Conservation (phyloP, 2,329 filamentous ascomycete species). For the Ophiostoma perfectum region DNA sequence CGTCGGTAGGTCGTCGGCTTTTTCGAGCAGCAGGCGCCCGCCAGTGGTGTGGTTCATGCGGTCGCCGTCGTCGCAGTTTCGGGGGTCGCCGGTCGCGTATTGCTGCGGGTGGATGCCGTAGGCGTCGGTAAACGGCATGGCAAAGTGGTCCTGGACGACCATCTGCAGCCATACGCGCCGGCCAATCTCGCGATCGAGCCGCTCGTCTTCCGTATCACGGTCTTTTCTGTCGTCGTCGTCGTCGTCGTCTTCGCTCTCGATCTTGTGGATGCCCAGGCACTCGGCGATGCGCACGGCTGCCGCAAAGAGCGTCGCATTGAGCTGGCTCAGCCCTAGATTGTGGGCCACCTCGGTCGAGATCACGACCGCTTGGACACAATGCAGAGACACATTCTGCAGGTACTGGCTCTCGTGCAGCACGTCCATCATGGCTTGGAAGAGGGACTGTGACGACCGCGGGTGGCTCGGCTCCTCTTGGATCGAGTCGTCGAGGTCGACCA, state of each 20-base stretch:
- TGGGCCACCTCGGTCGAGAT: conserved; percentile 37
- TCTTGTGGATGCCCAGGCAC: conserved; percentile 28
- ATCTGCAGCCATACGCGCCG: conserved; percentile 36
- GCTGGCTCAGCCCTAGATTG: conserved; percentile 35
- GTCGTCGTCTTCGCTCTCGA: conserved; percentile 18
- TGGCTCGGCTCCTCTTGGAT: conserved; percentile 15
- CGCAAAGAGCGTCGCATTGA: conserved; percentile 33
- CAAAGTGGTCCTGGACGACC: conserved; percentile 37
- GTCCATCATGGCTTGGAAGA: conserved; percentile 34
- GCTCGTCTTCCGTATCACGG: conserved; percentile 16
- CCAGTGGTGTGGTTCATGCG: conserved; percentile 29
- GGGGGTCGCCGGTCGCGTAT: conserved; percentile 32
- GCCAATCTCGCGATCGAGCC: conserved; percentile 33
- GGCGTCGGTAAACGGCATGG: conserved; percentile 35
- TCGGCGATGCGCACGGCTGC: conserved; percentile 35
- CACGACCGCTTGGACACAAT: conserved; percentile 35
- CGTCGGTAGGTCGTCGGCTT: conserved; percentile 23
- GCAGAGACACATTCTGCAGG: conserved; percentile 31
- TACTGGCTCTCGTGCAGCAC: conserved; percentile 34
- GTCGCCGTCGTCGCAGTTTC: conserved; percentile 34
- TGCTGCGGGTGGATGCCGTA: conserved; percentile 35
- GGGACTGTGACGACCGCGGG: conserved; percentile 23
- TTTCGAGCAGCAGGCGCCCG: conserved; percentile 19
- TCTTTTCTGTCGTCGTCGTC: conserved; percentile 20
- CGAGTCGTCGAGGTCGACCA: conserved; percentile 11